Base-by-base conservation (phyloP, 202 grass and related monocot genomes). In the Carex sylvatica region DNA sequence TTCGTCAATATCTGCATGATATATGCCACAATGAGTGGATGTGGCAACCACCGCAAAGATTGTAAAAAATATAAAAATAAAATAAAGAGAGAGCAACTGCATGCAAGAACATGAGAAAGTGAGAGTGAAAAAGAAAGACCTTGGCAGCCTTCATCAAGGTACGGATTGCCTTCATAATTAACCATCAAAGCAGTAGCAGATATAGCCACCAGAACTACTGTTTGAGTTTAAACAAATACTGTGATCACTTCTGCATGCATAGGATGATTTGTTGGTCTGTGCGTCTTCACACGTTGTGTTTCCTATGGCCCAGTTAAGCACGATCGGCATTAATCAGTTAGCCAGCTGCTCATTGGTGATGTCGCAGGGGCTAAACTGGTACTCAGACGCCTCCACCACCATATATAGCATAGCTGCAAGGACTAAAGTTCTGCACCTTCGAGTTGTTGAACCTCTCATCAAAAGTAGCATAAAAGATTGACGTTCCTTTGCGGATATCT, bases 111-210 rank as follows among this genome's bases (percentile, higher is more conserved):
- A 12, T 9, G 2, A 47, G 10, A 47, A 10, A 47, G 2, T 47
- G 5, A 59, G n/a, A 53, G 42, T 53, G 70, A 74, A 44, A 35
- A 0, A 35, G 0, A 26, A 8, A 74, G 19, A 90, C 91, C 91
- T 58, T 83, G 88, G 77, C 91, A 93, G 9, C 91, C 88, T 14
- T 82, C 2, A 66, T 83, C 53, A 38, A 93, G 86, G 38, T 90
- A 93, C 0, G 91, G 91, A 53, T 93, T 93, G 86, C 91, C 91
- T 0, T 88, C 72, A 74, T 79, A 93, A n/a, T n/a, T n/a, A n/a
- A 5, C 91, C 91, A 2, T 46, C 19, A 16, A 84, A 86, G 91
- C 91, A 93, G 80, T 88, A 90, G 86, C 91, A 93, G n/a, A 90
- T 52, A 83, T 90, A 93, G 1, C 91, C 91, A 12, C 19, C 6